A percentile compares a stretch with the other conserved stretches of the same genome.
phyloP scores from a whole-genome alignment of 1,139 yeast genomes.

The Debaryomycetaceae sp. region DNA sequence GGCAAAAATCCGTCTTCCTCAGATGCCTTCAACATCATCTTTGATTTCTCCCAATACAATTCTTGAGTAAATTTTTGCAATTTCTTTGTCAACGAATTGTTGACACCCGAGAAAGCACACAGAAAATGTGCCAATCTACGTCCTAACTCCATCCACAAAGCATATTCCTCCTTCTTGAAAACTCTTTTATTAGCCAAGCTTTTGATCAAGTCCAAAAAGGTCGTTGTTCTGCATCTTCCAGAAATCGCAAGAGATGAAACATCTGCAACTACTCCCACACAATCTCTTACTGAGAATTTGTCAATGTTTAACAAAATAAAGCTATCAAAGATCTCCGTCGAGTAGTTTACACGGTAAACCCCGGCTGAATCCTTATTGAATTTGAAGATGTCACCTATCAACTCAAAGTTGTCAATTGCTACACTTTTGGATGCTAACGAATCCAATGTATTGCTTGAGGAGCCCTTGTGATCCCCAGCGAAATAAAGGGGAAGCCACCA shows the following conservation, averaged over 20 bases:
- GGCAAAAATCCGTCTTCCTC: conserved; percentile 39
- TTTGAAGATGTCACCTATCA: conserved; percentile 41
- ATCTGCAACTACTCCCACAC: conserved; percentile 67
- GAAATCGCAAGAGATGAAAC: conserved; percentile 57
- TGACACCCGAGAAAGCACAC: conserved; percentile 47
- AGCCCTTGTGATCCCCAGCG: conserved; percentile 22
- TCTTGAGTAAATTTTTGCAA: conserved; percentile 39
- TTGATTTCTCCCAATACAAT: conserved; percentile 40
- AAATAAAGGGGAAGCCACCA: conserved; percentile 77
- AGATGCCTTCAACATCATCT: conserved; percentile 28
- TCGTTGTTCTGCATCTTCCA: conserved; percentile 51
- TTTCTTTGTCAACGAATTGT: conserved; percentile 29
- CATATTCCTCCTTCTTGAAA: conserved; percentile 39
- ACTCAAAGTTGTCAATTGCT: conserved; percentile 21
- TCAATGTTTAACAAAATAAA: conserved; percentile 43
- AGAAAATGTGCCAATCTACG: conserved; percentile 40
- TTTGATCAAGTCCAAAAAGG: conserved; percentile 43
- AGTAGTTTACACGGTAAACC: conserved; percentile 65
- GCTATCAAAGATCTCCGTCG: conserved; percentile 41
- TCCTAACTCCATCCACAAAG: conserved; percentile 65
- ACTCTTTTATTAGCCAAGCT: conserved; percentile 13
- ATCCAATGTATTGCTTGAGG: conserved; percentile 9
- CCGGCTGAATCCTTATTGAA: conserved; percentile 63
- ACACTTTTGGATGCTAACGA: conserved; percentile 20
- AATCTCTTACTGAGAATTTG: conserved; percentile 53